Evolutionary conservation across 371 early-diverging fungal species (phyloP).

Genomic region (Apophysomyces sp.): DNA sequence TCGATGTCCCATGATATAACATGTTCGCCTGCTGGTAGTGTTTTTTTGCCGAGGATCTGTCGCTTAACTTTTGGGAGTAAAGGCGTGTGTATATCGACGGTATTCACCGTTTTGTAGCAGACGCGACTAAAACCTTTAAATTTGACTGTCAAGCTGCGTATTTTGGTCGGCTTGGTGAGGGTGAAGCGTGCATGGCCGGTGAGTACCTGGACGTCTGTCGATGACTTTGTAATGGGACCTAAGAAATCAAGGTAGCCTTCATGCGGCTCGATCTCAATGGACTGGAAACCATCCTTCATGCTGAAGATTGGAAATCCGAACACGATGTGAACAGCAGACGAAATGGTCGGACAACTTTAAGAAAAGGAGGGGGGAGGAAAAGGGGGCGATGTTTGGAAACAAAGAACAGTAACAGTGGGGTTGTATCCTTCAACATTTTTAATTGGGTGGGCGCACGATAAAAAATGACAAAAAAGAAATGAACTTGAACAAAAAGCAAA

Average conservation of each 20-base stretch:
- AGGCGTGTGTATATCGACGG: conserved; percentile 2
- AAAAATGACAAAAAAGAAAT: background rate
- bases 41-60: conserved; percentile 14
- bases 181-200: conserved; percentile 17
- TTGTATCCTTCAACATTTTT: background rate
- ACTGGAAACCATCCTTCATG: conserved; percentile 27
- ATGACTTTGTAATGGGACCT: conserved; percentile 4
- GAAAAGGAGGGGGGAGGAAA: background rate
- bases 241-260: conserved; percentile 18
- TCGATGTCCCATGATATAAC: conserved; percentile 21
- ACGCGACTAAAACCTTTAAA: conserved; percentile 19
- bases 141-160: conserved; percentile 21
- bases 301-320: conserved; percentile 1
- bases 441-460: background rate
- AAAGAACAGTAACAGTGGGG: conserved; percentile 3
- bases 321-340: conserved; percentile 3
- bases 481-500: background rate
- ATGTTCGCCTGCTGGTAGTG: conserved; percentile 22
- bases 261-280: conserved; percentile 18
- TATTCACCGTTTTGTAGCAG: background rate
- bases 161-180: conserved; percentile 16
- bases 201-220: conserved; percentile 8
- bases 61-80: conserved; percentile 25
- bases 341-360: conserved; percentile 1
- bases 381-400: background rate